Base-by-base conservation (phyloP, 306 rosid species). In the Arachis stenosperma region DNA sequence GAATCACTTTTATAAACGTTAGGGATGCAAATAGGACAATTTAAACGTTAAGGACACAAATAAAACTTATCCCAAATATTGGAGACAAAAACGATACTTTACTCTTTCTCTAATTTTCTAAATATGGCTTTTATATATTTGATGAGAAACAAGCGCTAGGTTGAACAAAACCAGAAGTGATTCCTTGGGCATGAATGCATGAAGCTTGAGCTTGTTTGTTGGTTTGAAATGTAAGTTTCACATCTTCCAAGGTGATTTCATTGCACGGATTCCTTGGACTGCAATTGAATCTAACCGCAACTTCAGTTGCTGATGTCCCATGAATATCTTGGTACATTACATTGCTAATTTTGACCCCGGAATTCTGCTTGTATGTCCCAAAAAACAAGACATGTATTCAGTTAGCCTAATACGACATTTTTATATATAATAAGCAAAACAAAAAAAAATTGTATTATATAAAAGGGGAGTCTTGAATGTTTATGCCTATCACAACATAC, bases 261-360 rank as follows among this genome's bases (percentile, higher is more conserved):
- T 15, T 64, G 77, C 90, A 83, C n/a, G 84, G 88, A 53, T 75
- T 52, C 39, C 12, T 65, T 1, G 84, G 76, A 69, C 90, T 83
- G 14, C 90, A 86, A 27, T 83, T 69, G 2, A 86, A 65, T 69
- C 75, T 86, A 33, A 86, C 76, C 10, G 84, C 86, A 12, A 81
- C 62, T 17, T 70, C 77, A 55, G 81, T 73, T 3, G 88, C 74
- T 3, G 90, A 83, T 2, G 75, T 83, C 69, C 88, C 88, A 53
- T 68, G 65, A 39, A 86, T 81, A 63, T 73, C 81, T 46, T 73
- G 42, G 67, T 81, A 86, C 1, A 42, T 47, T 5, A 86, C 61
- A 10, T 86, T 71, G 48, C 81, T 86, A 6, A 86, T 50, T 79
- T 79, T 67, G 39, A 85, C 74, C 1, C 89, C 89, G 0, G 89